Evolutionary conservation across 176 grass and related monocot genomes (phyloP), one percentile per base, ranked within the genome.

Genomic region (Cenchrus americanus): DNA sequence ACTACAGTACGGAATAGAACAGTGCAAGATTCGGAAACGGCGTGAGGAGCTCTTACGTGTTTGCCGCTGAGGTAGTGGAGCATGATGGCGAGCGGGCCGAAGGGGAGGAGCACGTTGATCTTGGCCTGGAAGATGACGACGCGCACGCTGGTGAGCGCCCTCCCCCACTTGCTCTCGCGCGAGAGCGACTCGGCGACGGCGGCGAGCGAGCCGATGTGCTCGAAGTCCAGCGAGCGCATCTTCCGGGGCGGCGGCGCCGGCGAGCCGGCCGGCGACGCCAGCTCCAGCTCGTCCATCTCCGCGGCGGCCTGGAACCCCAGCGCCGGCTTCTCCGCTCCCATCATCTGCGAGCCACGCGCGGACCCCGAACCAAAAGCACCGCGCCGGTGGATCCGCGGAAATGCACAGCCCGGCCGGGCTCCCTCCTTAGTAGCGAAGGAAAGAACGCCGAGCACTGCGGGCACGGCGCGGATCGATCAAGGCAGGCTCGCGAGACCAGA

Each of bases 161-260:
- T 84, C 87, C 66, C 87, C 81, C 88, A 93, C 70, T 66, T 85
- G 84, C 89, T 90, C 44, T 80, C n/a, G 15, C 83, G 89, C 62
- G 91, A 80, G 43, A 87, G 92, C 62, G 84, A 87, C 89, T 96
- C 89, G 21, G 93, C 91, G 22, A 95, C 85, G 3, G 87, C 87
- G 4, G 91, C 91, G 60, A 99, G 86, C 80, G 96, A 89, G 65
- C 93, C 96, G 78, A 96, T 92, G 88, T 99, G 96, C 80, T 99
- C 96, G 77, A 99, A 99, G 79, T 90, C 83, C 24, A 86, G 79
- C 18, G 91, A 83, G 21, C 90, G 93, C 91, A 96, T 96, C 85
- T 94, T 96, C 76, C 77, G 70, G 14, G 55, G 52, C 30, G 64
- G 48, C 57, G 90, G 65, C 32, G 79, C 21, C 43, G 91, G 80